Evolutionary conservation across 148 eudicot genomes (phyloP).

Genomic region (Camellia granthamiana): DNA sequence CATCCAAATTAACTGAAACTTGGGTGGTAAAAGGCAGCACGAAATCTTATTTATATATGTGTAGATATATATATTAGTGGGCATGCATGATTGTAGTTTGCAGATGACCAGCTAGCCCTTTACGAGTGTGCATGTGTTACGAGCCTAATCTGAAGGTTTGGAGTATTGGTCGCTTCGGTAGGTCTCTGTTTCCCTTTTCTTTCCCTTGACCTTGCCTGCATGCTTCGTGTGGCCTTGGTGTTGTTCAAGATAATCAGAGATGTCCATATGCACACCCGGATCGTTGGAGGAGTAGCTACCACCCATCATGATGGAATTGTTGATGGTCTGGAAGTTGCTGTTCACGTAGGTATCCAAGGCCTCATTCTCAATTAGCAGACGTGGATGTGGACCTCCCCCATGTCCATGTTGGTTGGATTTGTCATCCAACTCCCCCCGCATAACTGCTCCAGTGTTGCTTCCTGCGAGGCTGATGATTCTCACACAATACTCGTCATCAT

Average conservation of each 20-base stretch:
- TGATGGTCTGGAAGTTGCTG: conserved; percentile 79
- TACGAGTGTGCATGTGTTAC: no score
- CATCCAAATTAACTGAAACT: conserved; percentile 4
- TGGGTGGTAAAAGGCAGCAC: neutral
- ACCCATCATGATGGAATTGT: conserved; percentile 77
- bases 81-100: no score
- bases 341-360: conserved; percentile 55
- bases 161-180: conserved; percentile 24
- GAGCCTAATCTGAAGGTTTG: conserved; percentile 8
- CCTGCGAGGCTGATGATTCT: conserved; percentile 70
- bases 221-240: neutral
- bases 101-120: no score
- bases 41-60: no score
- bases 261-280: conserved; percentile 84
- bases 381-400: neutral
- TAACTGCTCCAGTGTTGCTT: conserved; percentile 68
- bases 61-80: no score
- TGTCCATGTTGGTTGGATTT: neutral
- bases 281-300: conserved; percentile 63
- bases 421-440: conserved; percentile 55
- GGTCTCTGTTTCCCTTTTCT: conserved; percentile 26
- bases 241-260: conserved; percentile 22
- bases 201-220: conserved; percentile 19
- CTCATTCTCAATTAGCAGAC: conserved; percentile 22
- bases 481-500: conserved; percentile 44